Evolutionary conservation across 805 yeast species (phyloP).

Genomic region (Clavispora phyllophila): DNA sequence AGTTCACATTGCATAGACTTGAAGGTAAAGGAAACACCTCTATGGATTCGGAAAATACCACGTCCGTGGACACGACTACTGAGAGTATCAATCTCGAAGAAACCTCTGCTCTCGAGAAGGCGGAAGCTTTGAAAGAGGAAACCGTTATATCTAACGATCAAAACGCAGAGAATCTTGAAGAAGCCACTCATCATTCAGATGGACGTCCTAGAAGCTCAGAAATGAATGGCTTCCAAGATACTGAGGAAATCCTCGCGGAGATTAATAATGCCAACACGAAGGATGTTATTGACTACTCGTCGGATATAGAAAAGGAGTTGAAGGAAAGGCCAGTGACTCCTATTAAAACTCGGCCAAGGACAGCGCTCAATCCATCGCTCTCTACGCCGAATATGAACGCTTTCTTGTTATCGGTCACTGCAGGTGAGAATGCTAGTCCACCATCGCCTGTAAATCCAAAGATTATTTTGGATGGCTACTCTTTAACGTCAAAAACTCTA

Average conservation of each 20-base stretch:
- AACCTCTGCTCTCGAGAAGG: neutral
- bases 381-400: slow-evolving; percentile 13
- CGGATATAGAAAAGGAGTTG: slow-evolving; percentile 15
- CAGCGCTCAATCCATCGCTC: slow-evolving; percentile 4
- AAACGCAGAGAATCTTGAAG: slow-evolving; percentile 10
- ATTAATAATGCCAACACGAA: slow-evolving; percentile 37
- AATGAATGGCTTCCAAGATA: slow-evolving; percentile 11
- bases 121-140: neutral
- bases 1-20: slow-evolving; percentile 67
- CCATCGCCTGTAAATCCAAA: slow-evolving; percentile 19
- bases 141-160: neutral
- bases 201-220: neutral
- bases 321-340: slow-evolving; percentile 31
- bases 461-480: slow-evolving; percentile 32
- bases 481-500: slow-evolving; percentile 23
- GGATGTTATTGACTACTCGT: slow-evolving; percentile 26
- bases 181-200: neutral
- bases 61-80: neutral
- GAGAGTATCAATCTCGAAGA: neutral
- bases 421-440: slow-evolving; percentile 9
- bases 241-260: slow-evolving; percentile 34
- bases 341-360: slow-evolving; percentile 11
- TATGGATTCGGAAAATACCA: neutral
- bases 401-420: slow-evolving; percentile 5
- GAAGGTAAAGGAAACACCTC: slow-evolving; percentile 53